These are phyloP conservation scores for Spinacia oleracea DNA, from an alignment of 179 eudicot genomes.

Conservation along the genomic window DNA sequence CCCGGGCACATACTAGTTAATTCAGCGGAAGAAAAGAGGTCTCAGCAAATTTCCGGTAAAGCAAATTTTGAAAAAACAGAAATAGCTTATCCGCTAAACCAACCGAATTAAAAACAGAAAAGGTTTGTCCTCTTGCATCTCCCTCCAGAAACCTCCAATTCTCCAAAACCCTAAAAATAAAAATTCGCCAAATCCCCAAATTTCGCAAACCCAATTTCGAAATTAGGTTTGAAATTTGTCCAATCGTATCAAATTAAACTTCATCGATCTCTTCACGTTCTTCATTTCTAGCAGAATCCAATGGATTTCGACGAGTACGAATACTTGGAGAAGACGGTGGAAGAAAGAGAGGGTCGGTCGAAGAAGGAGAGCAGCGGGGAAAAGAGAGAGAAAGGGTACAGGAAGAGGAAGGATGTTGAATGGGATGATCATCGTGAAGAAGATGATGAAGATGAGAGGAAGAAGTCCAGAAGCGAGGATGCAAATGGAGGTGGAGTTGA, in stretches of 20 bases:
- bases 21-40: too few species aligned
- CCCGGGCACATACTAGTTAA: too few species aligned
- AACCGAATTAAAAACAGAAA: too few species aligned
- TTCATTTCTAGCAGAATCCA: constrained; percentile 10
- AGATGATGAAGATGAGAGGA: constrained; percentile 39
- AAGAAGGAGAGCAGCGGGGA: constrained; percentile 32
- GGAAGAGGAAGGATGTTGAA: constrained; percentile 32
- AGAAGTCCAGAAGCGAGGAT: constrained; percentile 43
- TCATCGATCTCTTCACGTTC: not conserved
- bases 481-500: constrained; percentile 30
- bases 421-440: constrained; percentile 34
- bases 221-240: not conserved
- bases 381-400: constrained; percentile 46
- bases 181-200: not conserved
- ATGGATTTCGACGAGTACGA: constrained; percentile 99
- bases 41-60: too few species aligned
- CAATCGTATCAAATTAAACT: not conserved
- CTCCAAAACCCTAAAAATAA: not conserved
- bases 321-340: constrained; percentile 84
- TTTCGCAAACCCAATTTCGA: not conserved
- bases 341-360: constrained; percentile 42
- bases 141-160: not conserved
- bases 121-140: not conserved
- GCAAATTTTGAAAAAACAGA: too few species aligned
- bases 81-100: too few species aligned